A percentile compares a stretch with the other conserved stretches of the same genome.
Conservation (phyloP, 345 rosid species). For the Orychophragmus violaceus region DNA sequence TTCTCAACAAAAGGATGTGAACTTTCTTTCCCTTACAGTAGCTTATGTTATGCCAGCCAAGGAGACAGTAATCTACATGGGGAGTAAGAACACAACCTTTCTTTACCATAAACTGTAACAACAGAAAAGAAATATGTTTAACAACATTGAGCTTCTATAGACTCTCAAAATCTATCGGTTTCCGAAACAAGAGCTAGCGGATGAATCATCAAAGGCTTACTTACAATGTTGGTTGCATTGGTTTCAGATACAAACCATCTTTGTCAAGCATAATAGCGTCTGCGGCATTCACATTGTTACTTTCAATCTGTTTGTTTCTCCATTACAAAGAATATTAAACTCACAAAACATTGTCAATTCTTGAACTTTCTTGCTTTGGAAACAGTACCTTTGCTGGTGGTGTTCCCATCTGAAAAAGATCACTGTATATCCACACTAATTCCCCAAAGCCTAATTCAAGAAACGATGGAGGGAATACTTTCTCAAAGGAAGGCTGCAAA, state of each 20-base stretch:
- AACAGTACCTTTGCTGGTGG: slow-evolving; percentile 71
- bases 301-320: slow-evolving; percentile 49
- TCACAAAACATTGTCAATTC: background rate
- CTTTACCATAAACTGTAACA: slow-evolving; percentile 70
- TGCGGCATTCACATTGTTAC: slow-evolving; percentile 61
- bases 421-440: slow-evolving; percentile 56
- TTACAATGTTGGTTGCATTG: slow-evolving; percentile 85
- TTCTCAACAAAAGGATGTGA: background rate
- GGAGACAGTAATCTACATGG: slow-evolving; percentile 90
- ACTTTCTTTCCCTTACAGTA: slow-evolving; percentile 40
- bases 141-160: background rate
- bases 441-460: slow-evolving; percentile 72
- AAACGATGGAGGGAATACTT: slow-evolving; percentile 62
- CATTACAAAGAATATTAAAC: background rate
- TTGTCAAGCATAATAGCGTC: slow-evolving; percentile 93
- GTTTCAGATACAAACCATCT: slow-evolving; percentile 87
- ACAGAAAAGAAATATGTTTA: background rate
- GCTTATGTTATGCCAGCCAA: slow-evolving; percentile 92
- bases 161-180: background rate
- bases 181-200: background rate
- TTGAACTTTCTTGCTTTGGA: background rate
- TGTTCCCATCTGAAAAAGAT: slow-evolving; percentile 63
- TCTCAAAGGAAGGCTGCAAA: slow-evolving; percentile 67
- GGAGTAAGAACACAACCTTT: slow-evolving; percentile 79
- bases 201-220: slow-evolving; percentile 15